Evolutionary conservation across 192 early-diverging fungal species (phyloP), one percentile per base, ranked within the genome.

Genomic region (Backusella morwellensis): DNA sequence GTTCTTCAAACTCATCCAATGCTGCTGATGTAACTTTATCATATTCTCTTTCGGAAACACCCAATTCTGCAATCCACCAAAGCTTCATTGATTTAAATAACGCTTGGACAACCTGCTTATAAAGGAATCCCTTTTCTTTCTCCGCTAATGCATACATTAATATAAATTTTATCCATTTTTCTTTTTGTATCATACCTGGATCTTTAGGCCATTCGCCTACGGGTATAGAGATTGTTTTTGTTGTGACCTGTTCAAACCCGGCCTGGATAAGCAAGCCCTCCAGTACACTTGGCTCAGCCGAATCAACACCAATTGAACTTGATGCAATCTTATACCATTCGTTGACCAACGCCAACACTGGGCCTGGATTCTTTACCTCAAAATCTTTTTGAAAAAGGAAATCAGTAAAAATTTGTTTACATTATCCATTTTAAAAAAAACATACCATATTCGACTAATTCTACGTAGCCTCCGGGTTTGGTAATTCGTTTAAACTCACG

Each of bases 401-500:
- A 26, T 40, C 59, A 47, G 56, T 35, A 66, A 70, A 19, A 32
- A 32, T 32, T 32, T 3, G 32, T 50, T 35, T 17, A 63, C 26
- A 63, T 63, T 32, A 12, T 56, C 34, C 11, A 63, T 14, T 40
- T 19, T 56, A 21, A 35, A 26, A 8, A 17, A 17, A 17, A 5
- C 3, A 67, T 82, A 75, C 77, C 73, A 35, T 77, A 70, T 75
- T 89, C 85, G 19, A 87, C 81, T 0, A 89, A 72, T 50, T 89
- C 85, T 0, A 89, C 38, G 42, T 74, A 80, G 2, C 86, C 88
- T 68, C 83, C 84, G 21, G 86, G 86, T 68, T 88, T 89, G 23
- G 83, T 35, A 6, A 89, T 80, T 14, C 88, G 78, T 54, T 76
- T 42, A 4, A 86, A 70, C 63, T 89, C 79, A 17, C 41, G 59